Evolutionary conservation across 2,329 filamentous ascomycete genomes (phyloP), one percentile per base, ranked within the genome.

Genomic region (Nigrospora sphaerica): DNA sequence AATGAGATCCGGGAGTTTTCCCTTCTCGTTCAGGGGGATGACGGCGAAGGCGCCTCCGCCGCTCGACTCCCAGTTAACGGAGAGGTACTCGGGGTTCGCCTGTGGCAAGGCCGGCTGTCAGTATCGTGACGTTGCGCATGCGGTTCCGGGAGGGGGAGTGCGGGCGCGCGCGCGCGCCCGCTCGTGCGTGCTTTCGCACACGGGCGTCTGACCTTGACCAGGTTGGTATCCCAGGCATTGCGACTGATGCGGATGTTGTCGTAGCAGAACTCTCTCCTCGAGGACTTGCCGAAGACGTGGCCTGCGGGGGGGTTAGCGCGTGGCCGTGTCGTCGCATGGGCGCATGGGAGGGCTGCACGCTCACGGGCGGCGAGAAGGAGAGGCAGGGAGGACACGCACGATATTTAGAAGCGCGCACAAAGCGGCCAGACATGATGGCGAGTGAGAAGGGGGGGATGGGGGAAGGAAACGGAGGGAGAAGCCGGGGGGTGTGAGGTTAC

Each of bases 181-280:
- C n/a, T n/a, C n/a, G n/a, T n/a, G n/a, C n/a, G n/a, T n/a, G 41
- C 23, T 23, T 7, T 23, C 6, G 35, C 35, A 12, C 7, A 9
- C 12, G 42, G 34, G 42, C 39, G 35, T 46, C 56, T 42, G 42
- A 95, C 90, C 85, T 97, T 97, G 72, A 97, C 80, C 63, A 98
- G 75, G 73, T 98, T 98, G 62, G 91, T 96, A 69, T 98, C 93
- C 93, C 93, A 98, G 46, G 93, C 93, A 83, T 98, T 98, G 70
- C 86, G 88, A 63, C 90, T 96, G 69, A 98, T 89, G 66, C 89
- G 88, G 57, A 98, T 75, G 70, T 97, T 97, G 70, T 98, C 93
- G 73, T 97, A 98, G 77, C 91, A 96, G 79, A 88, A 88, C 68
- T 98, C 93, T 80, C 95, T 96, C 71, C 88, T 85, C 56, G 91